phyloP scores from a whole-genome alignment of 2,329 filamentous ascomycete genomes.

The Claviceps capensis region DNA sequence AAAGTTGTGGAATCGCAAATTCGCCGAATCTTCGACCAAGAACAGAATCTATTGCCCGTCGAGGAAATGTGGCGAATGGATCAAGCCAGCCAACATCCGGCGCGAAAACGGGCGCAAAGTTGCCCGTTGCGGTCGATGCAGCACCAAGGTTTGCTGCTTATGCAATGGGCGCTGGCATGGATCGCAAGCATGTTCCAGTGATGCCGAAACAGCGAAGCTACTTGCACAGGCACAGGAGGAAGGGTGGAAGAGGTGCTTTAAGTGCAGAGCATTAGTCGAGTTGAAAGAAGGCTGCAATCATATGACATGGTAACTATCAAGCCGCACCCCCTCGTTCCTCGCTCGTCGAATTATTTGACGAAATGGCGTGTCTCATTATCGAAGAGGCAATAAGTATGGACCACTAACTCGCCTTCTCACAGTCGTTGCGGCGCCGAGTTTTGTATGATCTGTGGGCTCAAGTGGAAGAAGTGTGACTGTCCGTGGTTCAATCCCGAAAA shows the following conservation, averaged over 20 bases:
- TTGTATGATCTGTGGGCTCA: slow-evolving; percentile 70
- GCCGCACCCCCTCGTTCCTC: neutral
- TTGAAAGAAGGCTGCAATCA: slow-evolving; percentile 75
- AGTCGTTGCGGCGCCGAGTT: slow-evolving; percentile 72
- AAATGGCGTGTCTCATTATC: neutral
- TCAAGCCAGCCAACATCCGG: slow-evolving; percentile 56
- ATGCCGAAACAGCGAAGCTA: slow-evolving; percentile 51
- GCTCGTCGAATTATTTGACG: no score
- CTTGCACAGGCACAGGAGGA: slow-evolving; percentile 50
- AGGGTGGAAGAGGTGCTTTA: slow-evolving; percentile 65
- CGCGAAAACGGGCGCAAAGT: slow-evolving; percentile 45
- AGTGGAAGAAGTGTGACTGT: slow-evolving; percentile 76
- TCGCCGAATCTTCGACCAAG: slow-evolving; percentile 58
- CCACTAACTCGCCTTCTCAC: neutral
- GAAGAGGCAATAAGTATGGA: neutral
- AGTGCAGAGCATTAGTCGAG: slow-evolving; percentile 62
- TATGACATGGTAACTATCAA: slow-evolving; percentile 58
- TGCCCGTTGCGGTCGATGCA: slow-evolving; percentile 58
- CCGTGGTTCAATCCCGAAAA: slow-evolving; percentile 60
- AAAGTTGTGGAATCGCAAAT: slow-evolving; percentile 67
- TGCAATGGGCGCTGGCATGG: slow-evolving; percentile 68
- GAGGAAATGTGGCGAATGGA: slow-evolving; percentile 63
- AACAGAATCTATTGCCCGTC: slow-evolving; percentile 69
- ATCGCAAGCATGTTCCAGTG: slow-evolving; percentile 54
- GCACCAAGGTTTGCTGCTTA: slow-evolving; percentile 56